Percentiles rank a stretch among this genome's conserved stretches.
Conservation (phyloP, 495 filamentous ascomycete genomes). For the Penicillium egyptiacum region DNA sequence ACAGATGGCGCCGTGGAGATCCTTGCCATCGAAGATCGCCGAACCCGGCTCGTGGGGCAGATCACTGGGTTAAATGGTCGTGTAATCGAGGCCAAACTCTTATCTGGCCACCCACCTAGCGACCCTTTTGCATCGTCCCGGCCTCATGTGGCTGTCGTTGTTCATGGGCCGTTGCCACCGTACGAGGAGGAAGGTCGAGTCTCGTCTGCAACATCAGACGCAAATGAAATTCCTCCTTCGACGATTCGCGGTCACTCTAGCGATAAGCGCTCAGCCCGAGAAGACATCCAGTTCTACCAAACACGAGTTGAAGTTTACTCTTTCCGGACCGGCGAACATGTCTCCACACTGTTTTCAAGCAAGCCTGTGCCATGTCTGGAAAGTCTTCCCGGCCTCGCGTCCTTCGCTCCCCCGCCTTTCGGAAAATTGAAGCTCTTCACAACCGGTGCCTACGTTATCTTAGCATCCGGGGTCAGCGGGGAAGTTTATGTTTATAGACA, state of each 20-base stretch:
- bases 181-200: slow-evolving; percentile 35
- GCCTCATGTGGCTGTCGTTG: slow-evolving; percentile 70
- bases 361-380: slow-evolving; percentile 47
- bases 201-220: slow-evolving; percentile 41
- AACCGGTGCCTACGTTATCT: slow-evolving; percentile 62
- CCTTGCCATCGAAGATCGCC: slow-evolving; percentile 64
- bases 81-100: slow-evolving; percentile 77
- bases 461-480: slow-evolving; percentile 78
- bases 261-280: slow-evolving; percentile 31
- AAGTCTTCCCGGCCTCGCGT: slow-evolving; percentile 40
- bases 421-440: slow-evolving; percentile 71
- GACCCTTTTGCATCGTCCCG: slow-evolving; percentile 45
- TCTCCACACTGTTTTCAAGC: slow-evolving; percentile 67
- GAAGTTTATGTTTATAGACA: slow-evolving; percentile 75
- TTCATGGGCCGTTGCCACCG: slow-evolving; percentile 67
- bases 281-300: slow-evolving; percentile 62
- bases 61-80: slow-evolving; percentile 74
- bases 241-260: slow-evolving; percentile 25
- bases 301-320: slow-evolving; percentile 87
- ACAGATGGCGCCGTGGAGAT: slow-evolving; percentile 75
- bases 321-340: slow-evolving; percentile 61
- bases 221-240: slow-evolving; percentile 37
- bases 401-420: slow-evolving; percentile 58
- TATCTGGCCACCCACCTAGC: slow-evolving; percentile 54
- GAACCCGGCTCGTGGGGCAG: slow-evolving; percentile 61